Evolutionary conservation across 495 filamentous ascomycete genomes (phyloP).

Genomic region (Ramalina intermedia): DNA sequence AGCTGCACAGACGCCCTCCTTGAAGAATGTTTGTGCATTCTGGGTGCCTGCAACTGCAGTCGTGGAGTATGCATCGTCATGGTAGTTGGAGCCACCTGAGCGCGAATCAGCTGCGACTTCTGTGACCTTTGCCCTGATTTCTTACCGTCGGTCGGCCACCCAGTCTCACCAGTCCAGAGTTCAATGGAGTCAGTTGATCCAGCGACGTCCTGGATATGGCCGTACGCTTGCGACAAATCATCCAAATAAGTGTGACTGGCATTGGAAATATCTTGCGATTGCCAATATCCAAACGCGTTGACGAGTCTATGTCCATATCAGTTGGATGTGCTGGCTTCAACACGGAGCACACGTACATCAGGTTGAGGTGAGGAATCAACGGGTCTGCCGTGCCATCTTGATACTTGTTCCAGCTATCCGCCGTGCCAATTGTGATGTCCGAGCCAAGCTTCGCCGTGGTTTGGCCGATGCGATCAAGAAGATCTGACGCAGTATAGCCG

Average conservation of each 20-base stretch:
- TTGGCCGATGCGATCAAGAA: conserved; percentile 47
- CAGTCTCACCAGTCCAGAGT: conserved; percentile 68
- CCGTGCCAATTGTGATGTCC: conserved; percentile 53
- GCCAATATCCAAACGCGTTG: conserved; percentile 84
- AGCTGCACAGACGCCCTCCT: conserved; percentile 54
- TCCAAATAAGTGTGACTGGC: conserved; percentile 57
- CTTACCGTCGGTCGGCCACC: conserved; percentile 44
- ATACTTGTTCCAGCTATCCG: conserved; percentile 74
- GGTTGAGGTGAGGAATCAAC: conserved; percentile 45
- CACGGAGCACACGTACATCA: conserved; percentile 34
- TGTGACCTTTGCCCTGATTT: background rate
- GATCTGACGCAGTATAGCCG: conserved; percentile 48
- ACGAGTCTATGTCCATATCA: conserved; percentile 31
- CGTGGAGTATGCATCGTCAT: conserved; percentile 16
- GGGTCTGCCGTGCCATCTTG: conserved; percentile 59
- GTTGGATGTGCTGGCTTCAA: background rate
- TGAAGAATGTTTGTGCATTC: conserved; percentile 49
- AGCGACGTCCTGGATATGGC: conserved; percentile 49
- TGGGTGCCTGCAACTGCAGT: conserved; percentile 45
- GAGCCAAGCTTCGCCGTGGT: conserved; percentile 40
- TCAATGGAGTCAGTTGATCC: conserved; percentile 41
- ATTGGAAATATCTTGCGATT: conserved; percentile 47
- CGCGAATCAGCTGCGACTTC: background rate
- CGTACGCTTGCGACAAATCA: conserved; percentile 56
- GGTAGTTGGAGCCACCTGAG: conserved; percentile 45